Evolutionary conservation across 2,329 filamentous ascomycete species (phyloP).

Genomic region (Podosphaera leucotricha): DNA sequence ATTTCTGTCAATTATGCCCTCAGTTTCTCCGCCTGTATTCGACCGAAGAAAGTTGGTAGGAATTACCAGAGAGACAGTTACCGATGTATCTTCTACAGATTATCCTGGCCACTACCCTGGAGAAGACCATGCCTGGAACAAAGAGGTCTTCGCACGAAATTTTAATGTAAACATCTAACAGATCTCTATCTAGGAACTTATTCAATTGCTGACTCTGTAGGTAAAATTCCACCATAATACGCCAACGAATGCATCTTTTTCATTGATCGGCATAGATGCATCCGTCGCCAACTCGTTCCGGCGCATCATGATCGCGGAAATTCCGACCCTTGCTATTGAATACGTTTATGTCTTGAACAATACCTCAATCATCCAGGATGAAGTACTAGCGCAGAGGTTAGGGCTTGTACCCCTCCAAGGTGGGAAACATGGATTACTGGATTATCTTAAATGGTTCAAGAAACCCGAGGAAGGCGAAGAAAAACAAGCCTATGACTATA

Average conservation of each 20-base stretch:
- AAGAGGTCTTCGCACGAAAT: conserved; percentile 45
- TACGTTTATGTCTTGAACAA: conserved; percentile 86
- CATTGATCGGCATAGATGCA: conserved; percentile 75
- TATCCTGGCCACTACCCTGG: conserved; percentile 50
- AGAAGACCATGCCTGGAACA: conserved; percentile 63
- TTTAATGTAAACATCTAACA: conserved; percentile 21
- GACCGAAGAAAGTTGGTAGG: conserved; percentile 46
- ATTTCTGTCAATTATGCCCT: conserved; percentile 11
- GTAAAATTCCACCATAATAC: conserved; percentile 72
- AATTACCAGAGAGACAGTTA: conserved; percentile 76
- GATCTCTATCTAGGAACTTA: background rate
- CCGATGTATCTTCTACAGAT: conserved; percentile 70
- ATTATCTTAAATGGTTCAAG: conserved; percentile 62
- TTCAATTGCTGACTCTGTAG: conserved; percentile 13
- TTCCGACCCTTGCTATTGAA: conserved; percentile 86
- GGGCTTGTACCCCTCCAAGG: conserved; percentile 80
- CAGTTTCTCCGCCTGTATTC: conserved; percentile 27
- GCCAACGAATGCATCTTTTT: conserved; percentile 60
- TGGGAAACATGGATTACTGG: conserved; percentile 46
- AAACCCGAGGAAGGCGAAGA: conserved; percentile 42
- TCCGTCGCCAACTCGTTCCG: conserved; percentile 92
- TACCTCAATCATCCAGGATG: conserved; percentile 92
- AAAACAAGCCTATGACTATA: conserved; percentile 47
- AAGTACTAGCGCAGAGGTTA: conserved; percentile 75
- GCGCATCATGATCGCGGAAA: conserved; percentile 82